These are phyloP conservation scores for Onygenales sp. DNA, from an alignment of 2,329 filamentous ascomycete genomes.

Conservation along the genomic window DNA sequence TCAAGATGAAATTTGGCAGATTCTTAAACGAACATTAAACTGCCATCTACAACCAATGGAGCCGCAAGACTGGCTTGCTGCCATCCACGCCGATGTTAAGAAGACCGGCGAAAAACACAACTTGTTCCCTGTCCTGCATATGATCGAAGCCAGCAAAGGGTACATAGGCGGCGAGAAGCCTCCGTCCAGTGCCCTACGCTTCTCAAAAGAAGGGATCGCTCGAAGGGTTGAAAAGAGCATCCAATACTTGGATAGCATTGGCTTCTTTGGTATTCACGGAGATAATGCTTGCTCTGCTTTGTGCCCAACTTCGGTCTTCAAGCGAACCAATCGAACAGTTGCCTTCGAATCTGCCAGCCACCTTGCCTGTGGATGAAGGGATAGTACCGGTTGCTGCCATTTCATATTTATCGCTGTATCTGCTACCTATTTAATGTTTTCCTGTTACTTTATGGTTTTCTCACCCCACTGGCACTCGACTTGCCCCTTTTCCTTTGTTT, in stretches of 20 bases:
- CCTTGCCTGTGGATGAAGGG: no score
- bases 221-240: neutral
- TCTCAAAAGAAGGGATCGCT: neutral
- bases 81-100: constrained; percentile 1
- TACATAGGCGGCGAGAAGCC: neutral
- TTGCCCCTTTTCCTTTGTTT: no score
- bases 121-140: constrained; percentile 7
- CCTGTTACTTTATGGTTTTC: no score
- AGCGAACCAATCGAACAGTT: neutral
- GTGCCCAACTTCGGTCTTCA: neutral
- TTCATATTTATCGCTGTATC: no score
- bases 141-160: constrained; percentile 5
- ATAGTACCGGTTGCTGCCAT: no score
- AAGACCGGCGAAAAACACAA: constrained; percentile 2
- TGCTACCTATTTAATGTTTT: no score
- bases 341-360: no score
- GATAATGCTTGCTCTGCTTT: neutral
- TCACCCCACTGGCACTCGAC: no score
- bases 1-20: neutral
- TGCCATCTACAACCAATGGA: neutral
- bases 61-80: neutral
- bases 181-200: neutral
- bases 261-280: neutral
- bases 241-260: neutral
- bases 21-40: neutral